Conservation (phyloP, 495 filamentous ascomycete species). For the Penicillium soppii region DNA sequence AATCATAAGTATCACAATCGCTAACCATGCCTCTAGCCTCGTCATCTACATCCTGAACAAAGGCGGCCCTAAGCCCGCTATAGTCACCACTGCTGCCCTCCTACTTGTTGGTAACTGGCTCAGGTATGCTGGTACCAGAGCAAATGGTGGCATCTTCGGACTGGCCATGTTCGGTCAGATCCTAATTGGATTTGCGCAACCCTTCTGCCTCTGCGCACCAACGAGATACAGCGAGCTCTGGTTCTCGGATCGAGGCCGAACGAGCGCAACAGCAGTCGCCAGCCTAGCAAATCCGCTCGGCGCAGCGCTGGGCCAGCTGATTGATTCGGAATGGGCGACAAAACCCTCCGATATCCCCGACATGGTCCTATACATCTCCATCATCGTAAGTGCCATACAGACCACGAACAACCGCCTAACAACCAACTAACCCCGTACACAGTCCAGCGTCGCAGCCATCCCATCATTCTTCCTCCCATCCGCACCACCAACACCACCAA, state of each 20-base stretch:
- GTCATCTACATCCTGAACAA: slow-evolving; percentile 77
- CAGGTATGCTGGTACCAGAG: slow-evolving; percentile 76
- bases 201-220: slow-evolving; percentile 87
- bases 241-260: slow-evolving; percentile 83
- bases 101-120: slow-evolving; percentile 88
- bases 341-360: slow-evolving; percentile 62
- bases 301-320: slow-evolving; percentile 81
- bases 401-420: background rate
- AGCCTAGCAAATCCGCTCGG: slow-evolving; percentile 86
- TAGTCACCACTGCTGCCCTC: slow-evolving; percentile 69
- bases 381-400: slow-evolving; percentile 61
- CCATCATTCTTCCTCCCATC: slow-evolving; percentile 86
- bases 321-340: slow-evolving; percentile 73
- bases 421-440: slow-evolving; percentile 9
- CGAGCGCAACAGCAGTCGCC: slow-evolving; percentile 82
- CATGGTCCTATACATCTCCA: slow-evolving; percentile 82
- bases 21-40: slow-evolving; percentile 34
- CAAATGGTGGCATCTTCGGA: slow-evolving; percentile 62
- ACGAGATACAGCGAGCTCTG: slow-evolving; percentile 91
- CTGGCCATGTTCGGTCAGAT: slow-evolving; percentile 94
- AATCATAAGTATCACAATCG: background rate
- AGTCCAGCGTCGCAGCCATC: slow-evolving; percentile 69
- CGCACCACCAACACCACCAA: slow-evolving; percentile 71
- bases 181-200: slow-evolving; percentile 83
- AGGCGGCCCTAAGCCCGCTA: slow-evolving; percentile 74